These are phyloP conservation scores for Trametes sp. DNA, from an alignment of 1,284 basidiomycete genomes.

Conservation along the genomic window DNA sequence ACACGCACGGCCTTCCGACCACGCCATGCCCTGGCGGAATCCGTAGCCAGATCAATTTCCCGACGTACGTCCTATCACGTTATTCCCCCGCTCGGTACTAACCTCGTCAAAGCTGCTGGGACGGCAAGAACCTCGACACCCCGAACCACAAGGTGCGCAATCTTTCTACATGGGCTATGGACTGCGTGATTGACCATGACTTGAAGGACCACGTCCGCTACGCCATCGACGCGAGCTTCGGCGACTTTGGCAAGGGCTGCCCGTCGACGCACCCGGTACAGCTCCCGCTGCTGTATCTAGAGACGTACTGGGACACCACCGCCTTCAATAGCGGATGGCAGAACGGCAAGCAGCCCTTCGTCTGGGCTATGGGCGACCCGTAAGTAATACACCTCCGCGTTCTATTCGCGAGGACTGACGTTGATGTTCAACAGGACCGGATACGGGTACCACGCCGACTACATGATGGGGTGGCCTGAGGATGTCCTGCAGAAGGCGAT, in stretches of 20 bases:
- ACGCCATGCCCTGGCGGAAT: conserved; percentile 36
- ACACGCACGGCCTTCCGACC: conserved; percentile 32
- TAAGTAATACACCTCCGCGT: conserved; percentile 9
- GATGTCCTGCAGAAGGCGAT: conserved; percentile 55
- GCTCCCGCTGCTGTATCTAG: conserved; percentile 36
- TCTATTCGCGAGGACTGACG: neutral
- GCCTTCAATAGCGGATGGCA: conserved; percentile 23
- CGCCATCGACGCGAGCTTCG: conserved; percentile 36
- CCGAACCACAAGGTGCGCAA: conserved; percentile 15
- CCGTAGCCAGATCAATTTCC: conserved; percentile 40
- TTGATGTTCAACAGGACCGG: conserved; percentile 45
- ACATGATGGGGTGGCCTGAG: conserved; percentile 58
- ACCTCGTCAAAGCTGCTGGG: conserved; percentile 28
- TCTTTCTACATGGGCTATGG: too few species aligned
- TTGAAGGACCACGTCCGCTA: conserved; percentile 31
- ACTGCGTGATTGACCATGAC: neutral
- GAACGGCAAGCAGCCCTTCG: conserved; percentile 37
- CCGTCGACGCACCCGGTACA: conserved; percentile 36
- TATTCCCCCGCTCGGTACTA: neutral
- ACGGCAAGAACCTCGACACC: conserved; percentile 37
- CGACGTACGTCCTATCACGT: conserved; percentile 12
- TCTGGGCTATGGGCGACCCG: conserved; percentile 38
- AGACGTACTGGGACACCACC: conserved; percentile 38
- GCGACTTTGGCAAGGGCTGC: conserved; percentile 32
- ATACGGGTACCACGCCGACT: conserved; percentile 61